Evolutionary conservation across 2,329 filamentous ascomycete genomes (phyloP).

Genomic region (Venturia effusa): DNA sequence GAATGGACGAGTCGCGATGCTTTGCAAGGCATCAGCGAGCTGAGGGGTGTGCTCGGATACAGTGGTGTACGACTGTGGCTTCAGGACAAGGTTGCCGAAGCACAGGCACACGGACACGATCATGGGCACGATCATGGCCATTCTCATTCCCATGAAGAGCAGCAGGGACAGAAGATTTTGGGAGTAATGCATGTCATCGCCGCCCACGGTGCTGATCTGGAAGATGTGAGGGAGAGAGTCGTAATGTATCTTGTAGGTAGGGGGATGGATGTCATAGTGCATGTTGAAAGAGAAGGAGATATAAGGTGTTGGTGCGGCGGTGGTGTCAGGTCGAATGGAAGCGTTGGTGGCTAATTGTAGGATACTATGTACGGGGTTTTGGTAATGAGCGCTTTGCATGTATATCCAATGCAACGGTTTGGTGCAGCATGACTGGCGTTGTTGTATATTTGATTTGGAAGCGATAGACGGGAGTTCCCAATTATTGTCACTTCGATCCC

Average conservation of each 20-base stretch:
- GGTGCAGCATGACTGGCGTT: no score
- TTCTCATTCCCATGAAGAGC: conserved; percentile 19
- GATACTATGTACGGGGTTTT: not conserved
- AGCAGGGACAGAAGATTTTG: conserved; percentile 44
- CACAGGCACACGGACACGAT: conserved; percentile 31
- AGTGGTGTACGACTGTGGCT: conserved; percentile 87
- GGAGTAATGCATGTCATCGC: conserved; percentile 84
- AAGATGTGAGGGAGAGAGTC: conserved; percentile 76
- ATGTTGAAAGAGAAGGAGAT: conserved; percentile 80
- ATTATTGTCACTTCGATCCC: no score
- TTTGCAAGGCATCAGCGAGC: conserved; percentile 67
- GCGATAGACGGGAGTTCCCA: no score
- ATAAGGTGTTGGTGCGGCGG: conserved; percentile 51
- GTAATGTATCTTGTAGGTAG: conserved; percentile 57
- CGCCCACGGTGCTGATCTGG: conserved; percentile 57
- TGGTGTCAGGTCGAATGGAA: not conserved
- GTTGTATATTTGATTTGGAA: no score
- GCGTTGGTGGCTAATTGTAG: not conserved
- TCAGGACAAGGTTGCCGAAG: conserved; percentile 48
- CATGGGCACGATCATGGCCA: conserved; percentile 26
- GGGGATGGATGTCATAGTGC: conserved; percentile 72
- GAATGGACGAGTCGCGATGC: conserved; percentile 85
- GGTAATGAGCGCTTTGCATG: not conserved
- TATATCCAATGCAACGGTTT: not conserved
- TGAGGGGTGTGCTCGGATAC: conserved; percentile 79